phyloP scores from a whole-genome alignment of 768 basidiomycete genomes.

The Multifurca ochricompacta region DNA sequence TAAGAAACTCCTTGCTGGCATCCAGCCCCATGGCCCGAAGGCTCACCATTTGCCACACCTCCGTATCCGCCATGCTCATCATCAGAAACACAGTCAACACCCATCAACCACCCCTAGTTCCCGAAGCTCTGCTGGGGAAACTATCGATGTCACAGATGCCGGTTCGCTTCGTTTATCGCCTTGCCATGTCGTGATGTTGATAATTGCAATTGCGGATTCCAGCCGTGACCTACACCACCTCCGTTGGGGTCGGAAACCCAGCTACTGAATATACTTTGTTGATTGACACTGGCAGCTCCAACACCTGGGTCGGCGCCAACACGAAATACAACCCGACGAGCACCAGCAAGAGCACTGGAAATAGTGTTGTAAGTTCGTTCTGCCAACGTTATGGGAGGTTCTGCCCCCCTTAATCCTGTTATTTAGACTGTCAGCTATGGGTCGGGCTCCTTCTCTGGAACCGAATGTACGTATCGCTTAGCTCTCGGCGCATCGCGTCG shows the following conservation, averaged over 20 bases:
- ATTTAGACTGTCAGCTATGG: conserved; percentile 22
- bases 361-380: conserved; percentile 28
- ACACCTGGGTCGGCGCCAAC: conserved; percentile 52
- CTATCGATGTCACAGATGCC: conserved; percentile 51
- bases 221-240: conserved; percentile 46
- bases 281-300: conserved; percentile 52
- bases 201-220: conserved; percentile 15
- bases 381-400: conserved; percentile 13
- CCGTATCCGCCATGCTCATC: conserved; percentile 24
- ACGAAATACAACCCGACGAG: conserved; percentile 38
- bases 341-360: conserved; percentile 37
- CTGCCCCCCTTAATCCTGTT: conserved; percentile 44
- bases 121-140: conserved; percentile 23
- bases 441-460: conserved; percentile 15
- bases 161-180: conserved; percentile 24
- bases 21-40: conserved; percentile 47
- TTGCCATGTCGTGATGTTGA: background rate
- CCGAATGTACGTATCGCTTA: conserved; percentile 25
- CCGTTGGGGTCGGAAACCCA: conserved; percentile 46
- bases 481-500: conserved; percentile 27
- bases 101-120: background rate
- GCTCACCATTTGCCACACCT: conserved; percentile 26
- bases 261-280: conserved; percentile 43
- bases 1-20: conserved; percentile 44
- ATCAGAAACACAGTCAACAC: conserved; percentile 2